Base-by-base conservation (phyloP, 176 grass and related monocot species). In the Oropetium thomaeum region DNA sequence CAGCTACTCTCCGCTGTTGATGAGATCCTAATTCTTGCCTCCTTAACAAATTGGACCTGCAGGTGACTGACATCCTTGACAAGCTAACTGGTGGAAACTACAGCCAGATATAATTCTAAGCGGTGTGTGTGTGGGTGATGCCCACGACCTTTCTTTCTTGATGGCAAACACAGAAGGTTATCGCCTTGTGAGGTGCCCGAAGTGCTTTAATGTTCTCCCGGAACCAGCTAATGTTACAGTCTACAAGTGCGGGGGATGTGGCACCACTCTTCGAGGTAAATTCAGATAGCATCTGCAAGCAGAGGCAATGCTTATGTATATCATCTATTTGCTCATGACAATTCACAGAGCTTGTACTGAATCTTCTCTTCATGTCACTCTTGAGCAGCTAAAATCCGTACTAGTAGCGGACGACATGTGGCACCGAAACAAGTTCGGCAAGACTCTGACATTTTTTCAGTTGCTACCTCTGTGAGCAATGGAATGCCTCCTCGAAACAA, bases 121-220 rank as follows among this genome's bases (percentile, higher is more conserved):
- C 49, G n/a, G 49, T 30, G 40, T 69, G 87, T 77, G 72, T 27
- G 49, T 30, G 40, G 75, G 87, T 77, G 72, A 85, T 85, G 78
- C 33, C 48, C 68, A 73, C 26, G 39, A 27, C 31, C 40, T 37
- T 68, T 52, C 78, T 76, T 59, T 10, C 26, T 53, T 71, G 65
- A 99, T 95, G 89, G 79, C 85, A 61, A 38, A 63, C 51, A 49
- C 75, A 20, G 63, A 42, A 70, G 39, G 79, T 44, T 64, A 86
- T 37, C 91, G 87, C 49, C 66, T 88, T 51, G 96, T 99, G 55
- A 92, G 73, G 87, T 99, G 96, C 76, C 96, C 91, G 23, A 99
- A 84, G 40, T 99, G 96, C 72, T 12, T 32, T 1, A 84, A 86
- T 25, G 1, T 95, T 85, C 96, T 99, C 4, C 78, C 91, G 4